Evolutionary conservation across 2,329 filamentous ascomycete genomes (phyloP).

Genomic region (Trichophyton simii): DNA sequence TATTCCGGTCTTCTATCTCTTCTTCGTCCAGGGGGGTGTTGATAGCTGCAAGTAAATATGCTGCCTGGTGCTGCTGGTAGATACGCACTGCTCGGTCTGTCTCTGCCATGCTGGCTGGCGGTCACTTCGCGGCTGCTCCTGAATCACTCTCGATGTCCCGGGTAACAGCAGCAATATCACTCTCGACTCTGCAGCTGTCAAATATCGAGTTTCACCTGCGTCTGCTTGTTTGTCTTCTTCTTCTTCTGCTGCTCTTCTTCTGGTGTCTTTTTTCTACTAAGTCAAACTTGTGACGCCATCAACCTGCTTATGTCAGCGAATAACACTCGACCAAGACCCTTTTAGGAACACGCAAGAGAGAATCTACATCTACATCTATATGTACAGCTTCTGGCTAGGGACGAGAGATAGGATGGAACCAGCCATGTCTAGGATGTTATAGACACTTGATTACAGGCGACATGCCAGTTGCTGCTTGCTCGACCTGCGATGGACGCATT

Average conservation of each 20-base stretch:
- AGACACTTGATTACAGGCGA: too few species aligned
- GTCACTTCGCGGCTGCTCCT: too few species aligned
- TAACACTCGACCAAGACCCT: neutral
- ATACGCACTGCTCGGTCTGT: conserved; percentile 9
- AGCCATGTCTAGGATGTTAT: too few species aligned
- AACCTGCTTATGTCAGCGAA: neutral
- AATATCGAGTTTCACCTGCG: neutral
- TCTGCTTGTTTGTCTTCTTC: neutral
- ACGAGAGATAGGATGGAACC: too few species aligned
- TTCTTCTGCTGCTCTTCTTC: neutral
- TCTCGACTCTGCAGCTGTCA: neutral
- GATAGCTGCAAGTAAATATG: neutral
- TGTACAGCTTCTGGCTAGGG: too few species aligned
- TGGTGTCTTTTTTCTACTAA: neutral
- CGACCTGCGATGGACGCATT: conserved; percentile 29
- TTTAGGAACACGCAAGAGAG: too few species aligned
- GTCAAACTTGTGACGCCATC: neutral
- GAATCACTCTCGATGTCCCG: neutral
- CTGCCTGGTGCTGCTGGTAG: neutral
- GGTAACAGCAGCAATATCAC: neutral
- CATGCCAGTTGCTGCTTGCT: too few species aligned
- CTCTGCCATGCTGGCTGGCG: conserved; percentile 9
- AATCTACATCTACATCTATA: too few species aligned
- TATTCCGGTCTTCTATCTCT: neutral
- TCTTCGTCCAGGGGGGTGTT: neutral